Evolutionary conservation across 2,329 filamentous ascomycete genomes (phyloP), one percentile per base, ranked within the genome.

Genomic region (Macroventuria anomochaeta): DNA sequence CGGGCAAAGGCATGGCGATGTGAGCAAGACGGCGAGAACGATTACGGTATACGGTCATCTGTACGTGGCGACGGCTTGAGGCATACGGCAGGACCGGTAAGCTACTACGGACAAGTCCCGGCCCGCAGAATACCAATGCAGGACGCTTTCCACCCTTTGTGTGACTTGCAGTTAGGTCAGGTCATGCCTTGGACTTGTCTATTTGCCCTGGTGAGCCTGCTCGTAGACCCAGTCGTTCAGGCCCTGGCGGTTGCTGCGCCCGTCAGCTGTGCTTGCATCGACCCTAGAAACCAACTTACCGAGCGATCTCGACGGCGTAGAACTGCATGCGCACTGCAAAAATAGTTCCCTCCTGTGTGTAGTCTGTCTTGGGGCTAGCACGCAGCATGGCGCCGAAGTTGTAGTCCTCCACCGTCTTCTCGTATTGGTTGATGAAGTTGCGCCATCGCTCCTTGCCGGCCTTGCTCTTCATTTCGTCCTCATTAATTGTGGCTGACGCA

Each of bases 181-280:
- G 33, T 46, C 23, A 25, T 37, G 21, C 26, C 21, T n/a, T n/a
- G 31, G 34, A 21, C 18, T 20, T 17, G 28, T 43, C 55, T 66
- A 70, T 57, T 69, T 66, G 53, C 43, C 53, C 48, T 61, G 41
- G n/a, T 93, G 86, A 1, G 88, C 85, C 74, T 90, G 83, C 78
- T 97, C 93, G 76, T 93, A 95, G 59, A 99, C 86, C 95, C 95
- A 99, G 76, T 99, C 95, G 71, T 99, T 99, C 53, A 97, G 78
- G 23, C 93, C 93, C 47, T 85, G 84, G 56, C 88, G 88, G 78
- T 99, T 99, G 65, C 87, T 87, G 55, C 33, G 25, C 11, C 18
- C 10, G 53, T 74, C 47, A 71, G 65, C 40, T 31, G 56, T 55
- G 31, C 38, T 13, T 29, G 8, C 20, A 26, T 6, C 5, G 11